Base-by-base conservation (phyloP, 106 monocot species). In the Xerophyta viscosa region DNA sequence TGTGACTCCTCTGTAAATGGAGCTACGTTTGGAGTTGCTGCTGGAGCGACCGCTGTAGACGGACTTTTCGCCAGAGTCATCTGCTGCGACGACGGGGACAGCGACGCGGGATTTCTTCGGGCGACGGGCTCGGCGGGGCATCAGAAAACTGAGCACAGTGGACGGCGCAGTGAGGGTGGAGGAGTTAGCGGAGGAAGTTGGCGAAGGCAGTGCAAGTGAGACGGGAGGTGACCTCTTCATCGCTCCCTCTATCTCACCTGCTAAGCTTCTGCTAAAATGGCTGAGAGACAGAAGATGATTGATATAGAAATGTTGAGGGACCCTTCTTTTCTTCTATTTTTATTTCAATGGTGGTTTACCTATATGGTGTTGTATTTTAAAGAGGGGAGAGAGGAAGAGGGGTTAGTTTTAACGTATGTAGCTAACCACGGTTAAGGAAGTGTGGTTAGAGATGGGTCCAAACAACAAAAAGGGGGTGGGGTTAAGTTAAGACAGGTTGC, bases 1-100 rank as follows among this genome's bases (percentile, higher is more conserved):
- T 12, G 86, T 86, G 54, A 86, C 86, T 20, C 86, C 86, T 81
- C 86, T 73, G 59, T 86, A 80, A 56, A 81, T 62, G 50, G 86
- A 86, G 66, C 77, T 86, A 56, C 71, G 69, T 66, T 66, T 74
- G 4, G 64, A 66, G 41, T 49, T 60, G 28, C 58, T 55, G 42
- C 30, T 6, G n/a, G n/a, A n/a, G n/a, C n/a, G n/a, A n/a, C n/a
- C n/a, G 27, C 50, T 29, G 27, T 15, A 14, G 11, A 27, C 14
- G 4, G 41, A 11, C 33, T 42, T 36, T 27, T 18, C 57, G 2
- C 19, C 3, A 24, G 24, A 51, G 25, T 36, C 33, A 36, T 36
- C 33, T 6, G 5, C n/a, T 11, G 33, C 33, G 7, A 6, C 11
- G 5, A 36, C 33, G 5, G 33, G 7, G 33, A 11, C 33, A 14